Evolutionary conservation across 2,329 filamentous ascomycete species (phyloP), one percentile per base, ranked within the genome.

Genomic region (Pseudogymnoascus sp.): DNA sequence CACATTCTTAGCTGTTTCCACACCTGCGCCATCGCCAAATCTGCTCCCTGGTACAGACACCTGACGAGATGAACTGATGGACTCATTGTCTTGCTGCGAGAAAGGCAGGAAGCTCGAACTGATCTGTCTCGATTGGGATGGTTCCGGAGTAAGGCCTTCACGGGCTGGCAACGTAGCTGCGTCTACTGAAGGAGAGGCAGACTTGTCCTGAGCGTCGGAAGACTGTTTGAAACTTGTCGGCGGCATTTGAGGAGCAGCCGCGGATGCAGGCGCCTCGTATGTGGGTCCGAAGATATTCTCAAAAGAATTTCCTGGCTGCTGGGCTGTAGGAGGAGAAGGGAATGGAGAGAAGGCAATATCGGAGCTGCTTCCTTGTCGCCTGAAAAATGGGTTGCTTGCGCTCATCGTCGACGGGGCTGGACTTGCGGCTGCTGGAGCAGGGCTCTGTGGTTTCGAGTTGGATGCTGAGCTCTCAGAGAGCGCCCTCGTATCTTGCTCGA

Each of bases 371-470:
- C 80, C 82, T 56, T 85, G 84, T 53, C 85, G 80, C 71, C 91
- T 87, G 79, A 97, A 97, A 80, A 99, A 99, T 0, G 95, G 95
- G 73, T 99, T 99, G 71, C 92, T 97, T 69, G 83, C 90, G 73
- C 88, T 93, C 50, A 86, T 80, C 2, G 81, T 82, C 40, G 86
- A 89, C 62, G 80, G 80, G 63, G 86, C 82, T 44, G 92, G 91
- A 74, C 90, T 96, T 63, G 81, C 82, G 61, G 91, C 80, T 64
- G 79, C 73, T 65, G 79, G 74, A 3, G 73, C 67, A 40, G 72
- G 59, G 59, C 66, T 71, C 38, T 69, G 66, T 21, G 65, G 62
- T 59, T 68, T 72, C 59, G 59, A 61, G 33, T 24, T 37, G 19
- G 37, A 19, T 11, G 79, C 74, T 4, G 79, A 76, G 11, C 79